Percentiles rank a stretch among this genome's conserved stretches.
Conservation (phyloP, 2,329 filamentous ascomycete genomes). For the Zasmidium cellare region DNA sequence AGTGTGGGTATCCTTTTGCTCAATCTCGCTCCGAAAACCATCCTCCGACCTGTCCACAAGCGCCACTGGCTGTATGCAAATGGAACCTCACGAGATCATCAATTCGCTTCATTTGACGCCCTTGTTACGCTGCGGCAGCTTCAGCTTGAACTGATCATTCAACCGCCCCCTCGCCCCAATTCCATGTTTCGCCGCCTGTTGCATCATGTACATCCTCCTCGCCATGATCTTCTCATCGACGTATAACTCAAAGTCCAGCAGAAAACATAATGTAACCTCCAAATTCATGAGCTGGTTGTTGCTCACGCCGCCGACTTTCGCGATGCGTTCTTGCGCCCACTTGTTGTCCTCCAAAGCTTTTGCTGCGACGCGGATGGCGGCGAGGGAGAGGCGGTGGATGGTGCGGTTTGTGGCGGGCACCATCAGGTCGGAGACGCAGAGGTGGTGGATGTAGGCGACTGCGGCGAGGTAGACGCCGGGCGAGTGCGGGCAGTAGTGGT, state of each 20-base stretch:
- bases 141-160: constrained; percentile 33
- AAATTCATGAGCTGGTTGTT: constrained; percentile 77
- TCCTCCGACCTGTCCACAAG: not conserved
- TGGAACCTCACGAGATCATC: not conserved
- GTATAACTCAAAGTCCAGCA: constrained; percentile 76
- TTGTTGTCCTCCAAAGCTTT: constrained; percentile 93
- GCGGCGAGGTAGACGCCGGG: constrained; percentile 91
- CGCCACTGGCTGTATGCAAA: not conserved
- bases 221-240: constrained; percentile 34
- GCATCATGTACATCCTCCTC: constrained; percentile 35
- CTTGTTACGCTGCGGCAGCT: constrained; percentile 28
- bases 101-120: constrained; percentile 6
- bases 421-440: constrained; percentile 71
- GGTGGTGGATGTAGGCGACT: constrained; percentile 79
- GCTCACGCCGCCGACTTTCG: constrained; percentile 84
- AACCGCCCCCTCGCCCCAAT: constrained; percentile 24
- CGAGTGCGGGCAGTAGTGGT: constrained; percentile 90
- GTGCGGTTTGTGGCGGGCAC: constrained; percentile 82
- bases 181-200: constrained; percentile 33
- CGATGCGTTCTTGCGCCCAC: constrained; percentile 80
- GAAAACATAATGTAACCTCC: constrained; percentile 70
- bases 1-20: constrained; percentile 10
- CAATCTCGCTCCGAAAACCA: not conserved
- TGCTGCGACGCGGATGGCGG: constrained; percentile 82
- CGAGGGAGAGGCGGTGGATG: constrained; percentile 81